Evolutionary conservation across 805 yeast species (phyloP).

Genomic region (Ogataea philodendri): DNA sequence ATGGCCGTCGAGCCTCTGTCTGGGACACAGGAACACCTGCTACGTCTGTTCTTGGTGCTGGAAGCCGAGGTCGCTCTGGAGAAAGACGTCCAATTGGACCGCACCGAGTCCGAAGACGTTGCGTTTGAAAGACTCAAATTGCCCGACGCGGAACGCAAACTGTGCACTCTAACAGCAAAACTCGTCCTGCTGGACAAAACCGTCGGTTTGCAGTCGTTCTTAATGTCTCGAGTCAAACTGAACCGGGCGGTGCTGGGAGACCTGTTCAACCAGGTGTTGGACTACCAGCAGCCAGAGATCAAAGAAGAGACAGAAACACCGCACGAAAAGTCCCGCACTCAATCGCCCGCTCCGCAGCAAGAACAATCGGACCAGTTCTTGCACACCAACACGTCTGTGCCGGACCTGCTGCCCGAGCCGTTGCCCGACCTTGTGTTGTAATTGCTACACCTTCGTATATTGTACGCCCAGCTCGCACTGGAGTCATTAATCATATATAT

Average conservation of each 20-base stretch:
- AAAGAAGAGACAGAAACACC: too few species aligned
- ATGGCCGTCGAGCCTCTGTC: slow-evolving; percentile 30
- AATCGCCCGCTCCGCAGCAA: too few species aligned
- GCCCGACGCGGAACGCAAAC: slow-evolving; percentile 19
- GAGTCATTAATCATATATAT: slow-evolving; percentile 14
- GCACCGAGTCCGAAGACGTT: slow-evolving; percentile 50
- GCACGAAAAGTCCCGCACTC: too few species aligned
- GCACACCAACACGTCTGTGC: slow-evolving; percentile 9
- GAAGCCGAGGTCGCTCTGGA: slow-evolving; percentile 46
- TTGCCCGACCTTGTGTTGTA: slow-evolving; percentile 9
- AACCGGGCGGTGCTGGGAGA: slow-evolving; percentile 27
- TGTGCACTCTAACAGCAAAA: slow-evolving; percentile 28
- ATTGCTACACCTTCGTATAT: too few species aligned
- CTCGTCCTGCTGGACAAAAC: slow-evolving; percentile 22
- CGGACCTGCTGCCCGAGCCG: slow-evolving; percentile 11
- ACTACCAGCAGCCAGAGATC: slow-evolving; percentile 7
- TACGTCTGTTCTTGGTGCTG: slow-evolving; percentile 45
- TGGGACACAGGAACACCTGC: slow-evolving; percentile 33
- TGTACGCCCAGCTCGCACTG: slow-evolving; percentile 2
- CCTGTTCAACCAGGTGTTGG: slow-evolving; percentile 19
- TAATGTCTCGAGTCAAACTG: slow-evolving; percentile 23
- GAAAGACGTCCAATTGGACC: slow-evolving; percentile 42
- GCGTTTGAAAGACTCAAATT: slow-evolving; percentile 20
- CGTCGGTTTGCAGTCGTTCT: slow-evolving; percentile 13
- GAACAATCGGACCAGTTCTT: slow-evolving; percentile 3